These are phyloP conservation scores for Sambucus nigra DNA, from an alignment of 129 eudicot genomes.

Conservation along the genomic window DNA sequence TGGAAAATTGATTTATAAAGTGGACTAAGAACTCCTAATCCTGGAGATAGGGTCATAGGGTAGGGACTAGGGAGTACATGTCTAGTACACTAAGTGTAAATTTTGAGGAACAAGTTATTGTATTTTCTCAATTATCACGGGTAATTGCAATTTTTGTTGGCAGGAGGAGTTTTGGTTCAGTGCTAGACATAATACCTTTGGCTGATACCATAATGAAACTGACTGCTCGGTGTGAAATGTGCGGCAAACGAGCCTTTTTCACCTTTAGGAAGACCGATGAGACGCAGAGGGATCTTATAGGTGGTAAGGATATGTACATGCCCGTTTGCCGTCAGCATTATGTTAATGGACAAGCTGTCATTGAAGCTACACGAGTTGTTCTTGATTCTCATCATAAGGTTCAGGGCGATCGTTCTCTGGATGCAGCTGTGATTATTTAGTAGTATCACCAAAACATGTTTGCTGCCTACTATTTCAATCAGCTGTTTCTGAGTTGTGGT, in stretches of 20 bases:
- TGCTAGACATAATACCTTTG: constrained; percentile 76
- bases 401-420: constrained; percentile 13
- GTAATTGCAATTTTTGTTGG: constrained; percentile 8
- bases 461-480: not conserved
- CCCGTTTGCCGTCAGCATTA: constrained; percentile 98
- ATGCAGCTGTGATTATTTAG: constrained; percentile 15
- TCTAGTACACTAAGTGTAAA: not conserved
- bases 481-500: constrained; percentile 6
- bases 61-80: too few relatives aligned
- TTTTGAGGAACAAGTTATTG: too few relatives aligned
- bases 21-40: too few relatives aligned
- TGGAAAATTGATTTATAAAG: too few relatives aligned
- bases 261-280: constrained; percentile 65
- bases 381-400: constrained; percentile 8
- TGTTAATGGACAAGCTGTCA: constrained; percentile 35
- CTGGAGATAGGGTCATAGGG: too few relatives aligned
- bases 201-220: constrained; percentile 86
- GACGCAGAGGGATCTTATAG: constrained; percentile 60
- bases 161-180: constrained; percentile 98
- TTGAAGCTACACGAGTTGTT: constrained; percentile 22
- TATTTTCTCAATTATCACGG: too few relatives aligned
- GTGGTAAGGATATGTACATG: constrained; percentile 86
- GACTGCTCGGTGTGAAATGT: constrained; percentile 83
- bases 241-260: constrained; percentile 73
- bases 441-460: not conserved